A percentile compares a stretch with the other conserved stretches of the same genome.
phyloP scores from a whole-genome alignment of 305 asterid genomes.

The Andrographis paniculata region DNA sequence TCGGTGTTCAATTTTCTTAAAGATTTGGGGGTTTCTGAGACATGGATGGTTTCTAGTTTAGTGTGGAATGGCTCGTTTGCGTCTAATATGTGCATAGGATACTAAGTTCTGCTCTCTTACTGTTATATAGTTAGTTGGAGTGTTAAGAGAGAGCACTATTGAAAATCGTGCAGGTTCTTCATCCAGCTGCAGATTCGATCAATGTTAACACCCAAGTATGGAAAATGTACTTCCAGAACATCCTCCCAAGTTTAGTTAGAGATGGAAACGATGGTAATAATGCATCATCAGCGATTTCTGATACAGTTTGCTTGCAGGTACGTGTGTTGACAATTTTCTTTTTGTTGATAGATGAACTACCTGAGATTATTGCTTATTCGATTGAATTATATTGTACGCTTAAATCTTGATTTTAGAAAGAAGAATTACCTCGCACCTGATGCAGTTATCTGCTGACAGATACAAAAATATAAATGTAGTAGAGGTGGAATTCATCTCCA shows the following conservation, averaged over 20 bases:
- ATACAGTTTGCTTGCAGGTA: slow-evolving; percentile 85
- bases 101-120: neutral
- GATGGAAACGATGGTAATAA: slow-evolving; percentile 74
- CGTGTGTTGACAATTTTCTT: neutral
- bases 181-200: slow-evolving; percentile 46
- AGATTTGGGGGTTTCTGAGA: too few relatives aligned
- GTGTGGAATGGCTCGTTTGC: neutral
- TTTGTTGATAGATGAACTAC: too few relatives aligned
- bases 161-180: slow-evolving; percentile 54
- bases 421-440: too few relatives aligned
- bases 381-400: too few relatives aligned
- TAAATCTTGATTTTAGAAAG: too few relatives aligned
- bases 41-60: neutral
- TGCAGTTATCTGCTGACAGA: too few relatives aligned
- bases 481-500: too few relatives aligned
- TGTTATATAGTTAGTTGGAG: neutral
- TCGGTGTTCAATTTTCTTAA: neutral
- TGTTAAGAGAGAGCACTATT: neutral
- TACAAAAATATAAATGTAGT: too few relatives aligned
- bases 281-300: slow-evolving; percentile 70
- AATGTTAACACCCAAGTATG: slow-evolving; percentile 61
- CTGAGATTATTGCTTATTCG: too few relatives aligned
- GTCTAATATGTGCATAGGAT: neutral
- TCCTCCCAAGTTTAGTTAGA: slow-evolving; percentile 72
- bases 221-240: slow-evolving; percentile 66